A percentile compares a stretch with the other conserved stretches of the same genome.
These are phyloP conservation scores for Talaromyces verruculosus DNA, from an alignment of 2,329 filamentous ascomycete genomes.

Conservation along the genomic window DNA sequence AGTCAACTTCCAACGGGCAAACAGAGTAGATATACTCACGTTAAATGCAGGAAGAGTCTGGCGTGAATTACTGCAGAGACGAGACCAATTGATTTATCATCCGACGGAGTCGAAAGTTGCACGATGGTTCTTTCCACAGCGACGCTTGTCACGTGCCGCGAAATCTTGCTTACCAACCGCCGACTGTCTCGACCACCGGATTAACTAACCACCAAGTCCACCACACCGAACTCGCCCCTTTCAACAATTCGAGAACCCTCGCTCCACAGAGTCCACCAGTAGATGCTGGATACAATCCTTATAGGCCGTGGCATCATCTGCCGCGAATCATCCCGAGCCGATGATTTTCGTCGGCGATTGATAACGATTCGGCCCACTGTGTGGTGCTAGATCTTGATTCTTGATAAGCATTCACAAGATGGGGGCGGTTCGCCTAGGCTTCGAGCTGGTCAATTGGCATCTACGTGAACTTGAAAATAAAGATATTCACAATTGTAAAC, in stretches of 20 bases:
- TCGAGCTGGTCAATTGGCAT: background rate
- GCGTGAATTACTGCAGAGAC: background rate
- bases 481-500: background rate
- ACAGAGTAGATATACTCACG: background rate
- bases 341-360: background rate
- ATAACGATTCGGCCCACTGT: background rate
- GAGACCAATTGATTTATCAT: constrained; percentile 22
- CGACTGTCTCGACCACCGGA: constrained; percentile 16
- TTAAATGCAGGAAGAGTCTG: background rate
- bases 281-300: background rate
- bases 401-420: constrained; percentile 1
- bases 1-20: background rate
- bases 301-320: constrained; percentile 9
- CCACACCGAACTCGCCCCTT: background rate
- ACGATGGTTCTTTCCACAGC: constrained; percentile 1
- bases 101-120: constrained; percentile 13
- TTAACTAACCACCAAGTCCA: background rate
- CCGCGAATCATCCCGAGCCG: constrained; percentile 5
- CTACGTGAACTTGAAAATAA: background rate
- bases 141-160: constrained; percentile 14
- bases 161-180: constrained; percentile 21
- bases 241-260: background rate
- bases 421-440: background rate
- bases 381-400: background rate
- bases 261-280: background rate